Evolutionary conservation across 768 basidiomycete genomes (phyloP).

Genomic region (Amanita subjunquillea): DNA sequence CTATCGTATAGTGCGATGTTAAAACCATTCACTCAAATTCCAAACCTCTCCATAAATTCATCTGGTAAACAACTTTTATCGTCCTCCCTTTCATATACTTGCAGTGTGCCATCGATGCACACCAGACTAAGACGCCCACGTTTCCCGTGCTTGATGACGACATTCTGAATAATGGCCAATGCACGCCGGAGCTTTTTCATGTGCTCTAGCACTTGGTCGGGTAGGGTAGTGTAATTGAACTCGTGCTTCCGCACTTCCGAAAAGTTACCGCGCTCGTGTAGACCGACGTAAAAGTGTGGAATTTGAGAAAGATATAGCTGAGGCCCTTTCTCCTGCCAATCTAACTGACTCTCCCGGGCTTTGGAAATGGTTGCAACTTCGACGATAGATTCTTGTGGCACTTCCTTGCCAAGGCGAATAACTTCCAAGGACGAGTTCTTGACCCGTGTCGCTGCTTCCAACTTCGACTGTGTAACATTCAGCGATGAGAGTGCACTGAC

Average conservation of each 20-base stretch:
- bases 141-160: conserved; percentile 1
- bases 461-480: not conserved
- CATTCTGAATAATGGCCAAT: not conserved
- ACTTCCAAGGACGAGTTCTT: conserved; percentile 19
- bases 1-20: too few relatives aligned
- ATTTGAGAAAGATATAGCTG: conserved; percentile 43
- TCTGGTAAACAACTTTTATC: conserved; percentile 3
- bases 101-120: not conserved
- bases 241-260: conserved; percentile 8
- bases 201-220: not conserved
- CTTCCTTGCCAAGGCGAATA: conserved; percentile 26
- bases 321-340: conserved; percentile 37
- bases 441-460: conserved; percentile 12
- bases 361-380: conserved; percentile 1
- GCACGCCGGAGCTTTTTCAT: conserved; percentile 1
- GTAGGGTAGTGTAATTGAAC: not conserved
- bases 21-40: not conserved
- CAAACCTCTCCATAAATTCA: conserved; percentile 1
- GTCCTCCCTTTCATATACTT: not conserved
- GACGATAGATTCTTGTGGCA: conserved; percentile 16
- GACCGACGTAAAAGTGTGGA: conserved; percentile 27
- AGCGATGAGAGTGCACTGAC: not conserved
- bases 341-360: conserved; percentile 7
- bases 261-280: conserved; percentile 30
- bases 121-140: conserved; percentile 4